Base-by-base conservation (phyloP, 2,329 filamentous ascomycete genomes). In the Cladophialophora chaetospira region DNA sequence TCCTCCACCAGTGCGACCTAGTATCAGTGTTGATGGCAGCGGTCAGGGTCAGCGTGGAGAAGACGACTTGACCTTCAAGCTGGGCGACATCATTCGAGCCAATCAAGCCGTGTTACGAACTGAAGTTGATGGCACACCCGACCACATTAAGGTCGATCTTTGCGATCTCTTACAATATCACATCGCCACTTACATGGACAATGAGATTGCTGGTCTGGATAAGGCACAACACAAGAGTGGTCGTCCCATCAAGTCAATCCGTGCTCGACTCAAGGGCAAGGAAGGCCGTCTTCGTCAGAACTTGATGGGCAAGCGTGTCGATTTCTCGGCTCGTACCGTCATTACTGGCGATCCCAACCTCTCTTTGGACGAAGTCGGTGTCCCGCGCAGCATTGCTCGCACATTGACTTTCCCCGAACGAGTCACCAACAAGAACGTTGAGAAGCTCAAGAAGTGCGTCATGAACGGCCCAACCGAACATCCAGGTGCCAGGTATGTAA, bases 181-280 rank as follows among this genome's bases (percentile, higher is more conserved):
- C 69, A 92, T 99, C 58, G 95, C 95, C 40, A 99, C 95, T 1
- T 96, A 97, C 75, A 99, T 99, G 95, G 94, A 99, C 75, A 99
- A 99, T 68, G 93, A 99, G 72, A 97, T 97, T 74, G 94, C 95
- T 62, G 92, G 93, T 47, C 87, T 95, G 67, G 94, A 94, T 2
- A 91, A 94, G 67, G 93, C 94, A 2, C 80, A 97, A 69, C 95
- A 99, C 70, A 99, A 99, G 80, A 96, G 91, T 55, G 95, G 95
- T 45, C 87, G 95, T 69, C 92, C 95, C 0, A 88, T 99, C 65
- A 99, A 99, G 78, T 91, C 94, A 13, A 96, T 99, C 64, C 89
- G 95, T 67, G 91, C 91, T 60, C 92, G 94, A 75, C 82, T 99
- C 72, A 99, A 99, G 85, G 95, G 95, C 62, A 99, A 99, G 77